A percentile compares a stretch with the other conserved stretches of the same genome.
Evolutionary conservation across 2,329 filamentous ascomycete genomes (phyloP).

Genomic region (Calonectria hongkongensis): DNA sequence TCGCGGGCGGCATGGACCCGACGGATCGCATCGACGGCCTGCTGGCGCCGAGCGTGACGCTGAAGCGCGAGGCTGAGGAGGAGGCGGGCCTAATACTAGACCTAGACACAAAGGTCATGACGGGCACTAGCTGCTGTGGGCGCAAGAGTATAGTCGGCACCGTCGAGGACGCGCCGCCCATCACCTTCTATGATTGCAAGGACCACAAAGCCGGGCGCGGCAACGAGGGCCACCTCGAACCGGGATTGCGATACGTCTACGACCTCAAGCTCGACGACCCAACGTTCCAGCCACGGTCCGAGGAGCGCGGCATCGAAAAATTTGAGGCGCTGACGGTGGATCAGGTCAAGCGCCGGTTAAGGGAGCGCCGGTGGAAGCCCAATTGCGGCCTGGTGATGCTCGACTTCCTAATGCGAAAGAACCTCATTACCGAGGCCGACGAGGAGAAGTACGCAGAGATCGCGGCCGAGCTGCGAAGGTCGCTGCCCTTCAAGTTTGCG

Average conservation of each 20-base stretch:
- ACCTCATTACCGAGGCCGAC: slow-evolving; percentile 51
- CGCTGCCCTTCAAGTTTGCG: slow-evolving; percentile 55
- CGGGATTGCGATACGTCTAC: slow-evolving; percentile 61
- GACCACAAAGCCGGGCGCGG: slow-evolving; percentile 52
- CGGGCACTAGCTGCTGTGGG: slow-evolving; percentile 35
- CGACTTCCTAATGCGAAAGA: slow-evolving; percentile 59
- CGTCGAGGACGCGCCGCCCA: slow-evolving; percentile 49
- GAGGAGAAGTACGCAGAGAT: slow-evolving; percentile 51
- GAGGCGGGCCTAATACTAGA: slow-evolving; percentile 58
- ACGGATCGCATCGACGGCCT: slow-evolving; percentile 51
- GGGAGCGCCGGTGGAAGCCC: slow-evolving; percentile 59
- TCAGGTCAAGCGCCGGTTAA: slow-evolving; percentile 56
- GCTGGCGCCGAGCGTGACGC: slow-evolving; percentile 52
- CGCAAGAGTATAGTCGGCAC: slow-evolving; percentile 46
- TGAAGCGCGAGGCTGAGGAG: slow-evolving; percentile 59
- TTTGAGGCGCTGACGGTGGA: slow-evolving; percentile 56
- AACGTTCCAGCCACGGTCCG: slow-evolving; percentile 49
- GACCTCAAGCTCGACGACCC: slow-evolving; percentile 57
- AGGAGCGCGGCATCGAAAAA: slow-evolving; percentile 55
- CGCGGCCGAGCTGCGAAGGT: slow-evolving; percentile 48
- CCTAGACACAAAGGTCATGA: slow-evolving; percentile 42
- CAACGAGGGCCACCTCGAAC: slow-evolving; percentile 60
- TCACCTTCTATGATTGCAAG: slow-evolving; percentile 61
- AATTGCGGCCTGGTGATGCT: slow-evolving; percentile 64
- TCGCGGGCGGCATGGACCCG: slow-evolving; percentile 60